Conservation (phyloP, 345 rosid species). For the Anastatica hierochuntica region DNA sequence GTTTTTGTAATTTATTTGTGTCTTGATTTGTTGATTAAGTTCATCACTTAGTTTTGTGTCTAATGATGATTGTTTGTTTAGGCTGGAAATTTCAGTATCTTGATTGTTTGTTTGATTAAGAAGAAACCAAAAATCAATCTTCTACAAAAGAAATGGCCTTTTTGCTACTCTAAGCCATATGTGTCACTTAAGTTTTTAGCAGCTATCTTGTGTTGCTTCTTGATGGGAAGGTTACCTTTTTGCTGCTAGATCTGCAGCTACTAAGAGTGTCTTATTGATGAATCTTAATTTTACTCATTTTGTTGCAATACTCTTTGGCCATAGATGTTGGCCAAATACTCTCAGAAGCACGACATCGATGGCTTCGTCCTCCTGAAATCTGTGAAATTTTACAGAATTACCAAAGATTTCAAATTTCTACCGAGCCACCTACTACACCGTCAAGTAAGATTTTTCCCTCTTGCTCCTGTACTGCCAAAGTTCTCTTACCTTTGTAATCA, state of each 20-base stretch:
- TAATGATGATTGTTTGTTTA: too few species aligned
- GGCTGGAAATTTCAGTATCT: too few species aligned
- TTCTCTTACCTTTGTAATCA: neutral
- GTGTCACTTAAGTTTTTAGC: neutral
- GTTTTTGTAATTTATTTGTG: neutral
- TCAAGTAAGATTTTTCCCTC: slow-evolving; percentile 38
- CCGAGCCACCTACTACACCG: slow-evolving; percentile 68
- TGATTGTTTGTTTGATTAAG: too few species aligned
- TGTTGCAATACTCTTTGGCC: neutral
- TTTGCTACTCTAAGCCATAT: neutral
- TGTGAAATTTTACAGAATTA: slow-evolving; percentile 75
- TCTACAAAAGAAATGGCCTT: too few species aligned
- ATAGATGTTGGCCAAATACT: slow-evolving; percentile 75
- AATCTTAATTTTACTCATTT: neutral
- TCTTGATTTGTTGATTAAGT: neutral
- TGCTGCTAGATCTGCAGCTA: neutral
- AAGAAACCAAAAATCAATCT: neutral
- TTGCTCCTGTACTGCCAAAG: neutral
- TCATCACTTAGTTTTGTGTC: slow-evolving; percentile 1
- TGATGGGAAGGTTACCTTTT: neutral
- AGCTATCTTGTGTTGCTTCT: slow-evolving; percentile 4
- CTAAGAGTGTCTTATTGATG: neutral
- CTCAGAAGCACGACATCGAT: slow-evolving; percentile 73
- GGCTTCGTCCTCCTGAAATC: slow-evolving; percentile 95
- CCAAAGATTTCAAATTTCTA: slow-evolving; percentile 47